These are phyloP conservation scores for Obelidium mucronatum DNA, from an alignment of 192 early-diverging fungal species.

Conservation along the genomic window DNA sequence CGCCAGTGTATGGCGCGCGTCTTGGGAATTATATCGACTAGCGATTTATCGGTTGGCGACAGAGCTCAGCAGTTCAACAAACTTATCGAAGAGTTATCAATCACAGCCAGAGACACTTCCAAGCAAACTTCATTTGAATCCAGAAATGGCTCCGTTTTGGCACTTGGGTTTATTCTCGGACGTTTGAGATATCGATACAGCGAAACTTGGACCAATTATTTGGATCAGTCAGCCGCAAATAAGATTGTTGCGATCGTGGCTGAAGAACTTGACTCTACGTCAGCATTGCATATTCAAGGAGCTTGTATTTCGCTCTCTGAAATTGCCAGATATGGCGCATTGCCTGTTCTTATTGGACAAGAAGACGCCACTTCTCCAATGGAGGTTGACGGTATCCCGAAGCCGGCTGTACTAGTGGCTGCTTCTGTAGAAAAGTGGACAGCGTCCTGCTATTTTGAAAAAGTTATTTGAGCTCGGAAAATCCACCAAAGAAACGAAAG, in stretches of 20 bases:
- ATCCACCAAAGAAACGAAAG: conserved; percentile 73
- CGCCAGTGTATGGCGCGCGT: conserved; percentile 71
- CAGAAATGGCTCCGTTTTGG: conserved; percentile 72
- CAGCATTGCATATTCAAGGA: conserved; percentile 60
- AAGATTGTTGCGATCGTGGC: conserved; percentile 49
- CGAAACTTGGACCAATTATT: conserved; percentile 33
- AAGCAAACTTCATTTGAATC: conserved; percentile 61
- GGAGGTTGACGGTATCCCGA: conserved; percentile 31
- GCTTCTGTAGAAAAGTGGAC: conserved; percentile 29
- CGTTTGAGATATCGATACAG: conserved; percentile 67
- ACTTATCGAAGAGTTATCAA: conserved; percentile 49
- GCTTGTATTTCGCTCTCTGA: conserved; percentile 78
- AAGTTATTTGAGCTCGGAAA: conserved; percentile 62
- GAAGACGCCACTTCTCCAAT: conserved; percentile 30
- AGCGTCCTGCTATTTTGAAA: conserved; percentile 43
- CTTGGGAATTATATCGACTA: conserved; percentile 75
- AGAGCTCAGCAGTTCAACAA: conserved; percentile 43
- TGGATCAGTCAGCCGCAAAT: conserved; percentile 37
- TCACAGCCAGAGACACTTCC: conserved; percentile 48
- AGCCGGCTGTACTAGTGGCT: not conserved
- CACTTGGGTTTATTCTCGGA: conserved; percentile 74
- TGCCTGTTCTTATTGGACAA: conserved; percentile 47
- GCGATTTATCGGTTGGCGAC: conserved; percentile 44
- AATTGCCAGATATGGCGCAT: conserved; percentile 64
- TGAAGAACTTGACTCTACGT: conserved; percentile 59